phyloP scores from a whole-genome alignment of 129 eudicot genomes.

The Flaveria ramosissima region DNA sequence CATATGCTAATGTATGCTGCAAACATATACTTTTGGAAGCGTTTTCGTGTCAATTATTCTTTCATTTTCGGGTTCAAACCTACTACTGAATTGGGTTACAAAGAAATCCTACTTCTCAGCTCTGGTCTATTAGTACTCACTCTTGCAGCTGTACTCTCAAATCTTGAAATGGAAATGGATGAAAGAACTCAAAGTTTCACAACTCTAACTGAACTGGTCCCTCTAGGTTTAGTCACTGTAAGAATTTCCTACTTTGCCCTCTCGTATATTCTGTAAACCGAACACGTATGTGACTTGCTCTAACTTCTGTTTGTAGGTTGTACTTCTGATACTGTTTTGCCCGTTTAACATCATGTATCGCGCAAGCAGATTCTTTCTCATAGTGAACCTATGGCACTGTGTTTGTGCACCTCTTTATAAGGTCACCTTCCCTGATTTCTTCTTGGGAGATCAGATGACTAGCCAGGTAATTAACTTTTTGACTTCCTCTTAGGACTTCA shows the following conservation, averaged over 20 bases:
- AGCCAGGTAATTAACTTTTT: constrained; percentile 36
- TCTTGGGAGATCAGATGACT: constrained; percentile 41
- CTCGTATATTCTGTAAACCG: background rate
- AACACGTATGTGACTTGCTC: background rate
- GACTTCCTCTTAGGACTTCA: background rate
- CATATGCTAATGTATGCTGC: constrained; percentile 67
- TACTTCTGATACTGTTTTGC: constrained; percentile 39
- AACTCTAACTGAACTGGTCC: constrained; percentile 56
- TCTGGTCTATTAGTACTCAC: constrained; percentile 64
- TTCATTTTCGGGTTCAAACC: constrained; percentile 63
- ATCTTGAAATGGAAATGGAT: constrained; percentile 75
- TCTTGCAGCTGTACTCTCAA: constrained; percentile 65
- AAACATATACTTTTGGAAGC: constrained; percentile 67
- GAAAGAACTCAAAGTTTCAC: constrained; percentile 37
- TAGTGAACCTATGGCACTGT: constrained; percentile 26
- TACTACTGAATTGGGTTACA: constrained; percentile 60
- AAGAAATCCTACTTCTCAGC: constrained; percentile 66
- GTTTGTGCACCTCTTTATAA: constrained; percentile 40
- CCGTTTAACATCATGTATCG: constrained; percentile 44
- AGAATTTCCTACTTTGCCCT: constrained; percentile 25
- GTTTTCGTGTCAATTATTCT: constrained; percentile 60
- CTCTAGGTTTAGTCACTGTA: constrained; percentile 52
- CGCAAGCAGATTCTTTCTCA: constrained; percentile 36
- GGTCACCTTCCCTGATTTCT: constrained; percentile 36
- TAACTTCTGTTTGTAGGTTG: constrained; percentile 38